Conservation (phyloP, 2,329 filamentous ascomycete species). For the Fusarium oxysporum region DNA sequence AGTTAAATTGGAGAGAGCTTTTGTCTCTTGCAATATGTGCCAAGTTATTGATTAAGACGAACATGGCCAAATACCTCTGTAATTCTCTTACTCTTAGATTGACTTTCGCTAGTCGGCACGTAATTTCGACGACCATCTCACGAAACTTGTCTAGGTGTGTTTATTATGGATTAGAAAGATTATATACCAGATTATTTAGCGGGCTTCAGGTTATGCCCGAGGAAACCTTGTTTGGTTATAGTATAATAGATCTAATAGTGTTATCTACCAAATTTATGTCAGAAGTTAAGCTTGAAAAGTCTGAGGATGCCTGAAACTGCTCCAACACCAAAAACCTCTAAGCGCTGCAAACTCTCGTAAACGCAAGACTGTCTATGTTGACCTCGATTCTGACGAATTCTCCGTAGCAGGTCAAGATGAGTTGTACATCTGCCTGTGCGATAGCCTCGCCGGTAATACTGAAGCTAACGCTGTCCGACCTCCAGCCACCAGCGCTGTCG, state of each 20-base stretch:
- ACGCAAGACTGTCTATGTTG: neutral
- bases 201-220: too few species aligned
- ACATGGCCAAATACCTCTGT: rapidly evolving
- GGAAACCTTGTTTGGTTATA: too few species aligned
- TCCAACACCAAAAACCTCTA: neutral
- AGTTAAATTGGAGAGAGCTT: rapidly evolving
- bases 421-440: neutral
- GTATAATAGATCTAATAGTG: too few species aligned
- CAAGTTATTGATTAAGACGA: too few species aligned
- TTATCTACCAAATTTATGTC: too few species aligned
- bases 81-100: too few species aligned
- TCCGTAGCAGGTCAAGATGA: neutral
- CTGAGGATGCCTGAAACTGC: rapidly evolving
- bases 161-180: too few species aligned
- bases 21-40: rapidly evolving
- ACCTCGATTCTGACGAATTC: neutral
- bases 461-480: rapidly evolving
- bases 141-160: too few species aligned
- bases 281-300: neutral
- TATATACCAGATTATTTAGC: too few species aligned
- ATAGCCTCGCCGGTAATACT: neutral
- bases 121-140: too few species aligned
- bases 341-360: neutral
- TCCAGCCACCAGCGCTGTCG: neutral
- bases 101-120: too few species aligned